Base-by-base conservation (phyloP, 2,329 filamentous ascomycete species). In the Boeremia lycopersici region DNA sequence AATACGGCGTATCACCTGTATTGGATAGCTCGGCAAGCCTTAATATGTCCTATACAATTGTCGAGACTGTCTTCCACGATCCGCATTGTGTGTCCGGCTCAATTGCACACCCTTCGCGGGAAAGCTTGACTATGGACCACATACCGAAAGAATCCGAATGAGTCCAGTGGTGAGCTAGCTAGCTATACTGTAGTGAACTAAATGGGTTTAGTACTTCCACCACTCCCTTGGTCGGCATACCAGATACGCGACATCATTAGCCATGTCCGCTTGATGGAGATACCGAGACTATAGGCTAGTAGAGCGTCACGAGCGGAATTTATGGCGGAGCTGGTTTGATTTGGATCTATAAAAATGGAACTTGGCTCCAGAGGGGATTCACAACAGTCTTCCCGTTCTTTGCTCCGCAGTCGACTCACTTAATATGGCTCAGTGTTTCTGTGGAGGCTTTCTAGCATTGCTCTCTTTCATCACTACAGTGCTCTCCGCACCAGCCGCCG, bases 401-500 rank as follows among this genome's bases (percentile, higher is more conserved):
- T 26, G 34, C 10, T 23, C 5, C 4, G 15, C 2, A 10, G 34
- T 19, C 15, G 34, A 36, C 10, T 23, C 17, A 15, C 3, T 26
- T 19, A 34, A 6, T n/a, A 54, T 48, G 45, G n/a, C 19, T 26
- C 33, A 10, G 6, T 12, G 13, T 15, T 23, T 11, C 12, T 12
- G 33, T 9, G 39, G 7, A 25, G 33, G 17, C 13, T n/a, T 53
- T 6, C 12, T 44, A 9, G 25, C 28, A 13, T 10, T 34, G 8
- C 33, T 33, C n/a, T 28, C 44, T 8, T 39, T 39, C n/a, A 40
- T 19, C 5, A 9, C 31, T 8, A 34, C 23, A 34, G 28, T n/a
- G 13, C 33, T 54, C 39, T 39, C 44, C 34, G 51, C 44, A 40
- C 51, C 44, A 31, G 44, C 44, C 42, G 38, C 50, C 31, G 23